These are phyloP conservation scores for Naganishia kalamii DNA, from an alignment of 768 basidiomycete genomes.

Conservation along the genomic window DNA sequence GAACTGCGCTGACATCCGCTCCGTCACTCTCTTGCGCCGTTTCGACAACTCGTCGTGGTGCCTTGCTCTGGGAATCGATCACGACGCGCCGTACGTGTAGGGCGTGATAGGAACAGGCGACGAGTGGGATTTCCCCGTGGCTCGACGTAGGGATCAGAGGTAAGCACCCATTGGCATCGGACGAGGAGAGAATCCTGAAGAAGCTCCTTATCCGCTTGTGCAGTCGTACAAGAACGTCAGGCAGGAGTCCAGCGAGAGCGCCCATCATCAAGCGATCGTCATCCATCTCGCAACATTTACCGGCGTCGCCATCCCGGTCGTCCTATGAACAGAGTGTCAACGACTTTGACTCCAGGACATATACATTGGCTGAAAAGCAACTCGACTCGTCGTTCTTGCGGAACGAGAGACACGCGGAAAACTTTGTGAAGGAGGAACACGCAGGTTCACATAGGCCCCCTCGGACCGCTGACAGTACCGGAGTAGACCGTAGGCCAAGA, in stretches of 20 bases:
- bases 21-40: background rate
- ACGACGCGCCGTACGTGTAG: background rate
- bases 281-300: background rate
- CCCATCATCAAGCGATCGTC: background rate
- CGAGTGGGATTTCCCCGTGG: slow-evolving; percentile 42
- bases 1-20: background rate
- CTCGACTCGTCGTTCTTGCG: background rate
- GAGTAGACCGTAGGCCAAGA: background rate
- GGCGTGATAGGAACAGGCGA: slow-evolving; percentile 42
- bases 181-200: background rate
- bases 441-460: background rate
- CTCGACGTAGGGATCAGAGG: slow-evolving; percentile 34
- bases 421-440: background rate
- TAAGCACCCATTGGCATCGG: slow-evolving; percentile 18
- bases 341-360: background rate
- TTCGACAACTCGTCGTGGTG: background rate
- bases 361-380: background rate
- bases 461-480: background rate
- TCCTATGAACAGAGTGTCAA: background rate
- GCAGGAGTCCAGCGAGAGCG: background rate
- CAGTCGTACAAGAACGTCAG: slow-evolving; percentile 5
- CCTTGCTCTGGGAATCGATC: background rate
- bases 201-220: background rate
- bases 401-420: background rate
- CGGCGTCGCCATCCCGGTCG: background rate